A percentile compares a stretch with the other conserved stretches of the same genome.
Evolutionary conservation across 2,329 filamentous ascomycete species (phyloP).

Genomic region (Ceratocystis ficicola): DNA sequence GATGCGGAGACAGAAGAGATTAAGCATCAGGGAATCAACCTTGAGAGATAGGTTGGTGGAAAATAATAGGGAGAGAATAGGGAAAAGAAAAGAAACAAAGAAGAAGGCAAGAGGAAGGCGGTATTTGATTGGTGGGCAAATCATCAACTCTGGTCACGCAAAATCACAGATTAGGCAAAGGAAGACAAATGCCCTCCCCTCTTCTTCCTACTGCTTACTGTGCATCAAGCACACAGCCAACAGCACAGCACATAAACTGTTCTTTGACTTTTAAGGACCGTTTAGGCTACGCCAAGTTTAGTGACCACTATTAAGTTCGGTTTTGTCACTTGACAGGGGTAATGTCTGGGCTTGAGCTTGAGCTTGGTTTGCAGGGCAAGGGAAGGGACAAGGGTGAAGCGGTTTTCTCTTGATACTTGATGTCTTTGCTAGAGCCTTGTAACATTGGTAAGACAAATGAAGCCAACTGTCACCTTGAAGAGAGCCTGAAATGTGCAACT

Average conservation of each 20-base stretch:
- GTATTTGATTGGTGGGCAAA: constrained; percentile 6
- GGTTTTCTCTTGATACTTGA: neutral
- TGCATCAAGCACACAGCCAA: neutral
- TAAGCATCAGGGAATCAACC: neutral
- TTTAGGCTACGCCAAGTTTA: neutral
- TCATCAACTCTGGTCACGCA: neutral
- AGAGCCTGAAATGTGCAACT: neutral
- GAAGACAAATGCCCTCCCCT: neutral
- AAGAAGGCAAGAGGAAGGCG: neutral
- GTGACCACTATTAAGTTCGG: neutral
- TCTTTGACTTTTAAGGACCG: neutral
- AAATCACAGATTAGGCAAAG: neutral
- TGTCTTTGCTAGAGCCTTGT: neutral
- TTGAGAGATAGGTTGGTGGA: neutral
- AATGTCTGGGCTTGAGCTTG: neutral
- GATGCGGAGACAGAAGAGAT: neutral
- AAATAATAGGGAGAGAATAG: neutral
- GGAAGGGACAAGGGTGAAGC: neutral
- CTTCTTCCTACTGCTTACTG: neutral
- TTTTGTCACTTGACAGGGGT: constrained; percentile 5
- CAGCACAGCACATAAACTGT: neutral
- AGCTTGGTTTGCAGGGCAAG: neutral
- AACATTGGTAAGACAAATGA: neutral
- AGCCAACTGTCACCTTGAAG: neutral
- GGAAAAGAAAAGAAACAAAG: neutral